Conservation (phyloP, 352 stramenopile species). For the Phytophthora lateralis region DNA sequence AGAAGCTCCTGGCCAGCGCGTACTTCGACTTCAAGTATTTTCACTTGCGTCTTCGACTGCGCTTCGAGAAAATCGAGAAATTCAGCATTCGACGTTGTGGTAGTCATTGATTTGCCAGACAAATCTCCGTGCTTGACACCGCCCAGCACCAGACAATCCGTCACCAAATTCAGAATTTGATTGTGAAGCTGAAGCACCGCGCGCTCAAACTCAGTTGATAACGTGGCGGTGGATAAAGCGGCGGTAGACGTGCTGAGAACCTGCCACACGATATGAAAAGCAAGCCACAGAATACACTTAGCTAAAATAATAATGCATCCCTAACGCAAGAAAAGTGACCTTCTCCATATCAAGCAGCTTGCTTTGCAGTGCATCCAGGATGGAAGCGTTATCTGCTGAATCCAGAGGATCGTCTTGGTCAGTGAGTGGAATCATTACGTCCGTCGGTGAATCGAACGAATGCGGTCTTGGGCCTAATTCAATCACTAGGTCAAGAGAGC, state of each 20-base stretch:
- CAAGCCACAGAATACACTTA: conserved; percentile 11
- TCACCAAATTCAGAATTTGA: conserved; percentile 42
- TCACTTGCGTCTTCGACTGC: conserved; percentile 47
- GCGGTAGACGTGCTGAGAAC: conserved; percentile 37
- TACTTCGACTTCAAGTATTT: conserved; percentile 67
- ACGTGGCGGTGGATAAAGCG: conserved; percentile 21
- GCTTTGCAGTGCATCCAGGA: conserved; percentile 13
- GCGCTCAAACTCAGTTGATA: conserved; percentile 37
- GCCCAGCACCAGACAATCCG: conserved; percentile 19
- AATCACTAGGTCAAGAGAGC: background rate
- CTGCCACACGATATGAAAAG: conserved; percentile 16
- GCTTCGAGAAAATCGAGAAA: conserved; percentile 54
- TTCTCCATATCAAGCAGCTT: conserved; percentile 40
- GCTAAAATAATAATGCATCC: background rate
- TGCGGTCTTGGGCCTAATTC: background rate
- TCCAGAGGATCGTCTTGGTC: background rate
- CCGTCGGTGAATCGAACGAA: background rate
- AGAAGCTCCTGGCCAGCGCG: conserved; percentile 64
- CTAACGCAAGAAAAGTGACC: conserved; percentile 16
- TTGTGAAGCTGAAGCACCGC: conserved; percentile 42
- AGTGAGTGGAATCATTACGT: background rate
- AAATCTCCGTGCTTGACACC: conserved; percentile 2
- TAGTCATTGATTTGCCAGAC: background rate
- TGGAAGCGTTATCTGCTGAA: background rate
- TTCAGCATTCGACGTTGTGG: conserved; percentile 26